Evolutionary conservation across 768 basidiomycete species (phyloP), one percentile per base, ranked within the genome.

Genomic region (Mrakia blollopis): DNA sequence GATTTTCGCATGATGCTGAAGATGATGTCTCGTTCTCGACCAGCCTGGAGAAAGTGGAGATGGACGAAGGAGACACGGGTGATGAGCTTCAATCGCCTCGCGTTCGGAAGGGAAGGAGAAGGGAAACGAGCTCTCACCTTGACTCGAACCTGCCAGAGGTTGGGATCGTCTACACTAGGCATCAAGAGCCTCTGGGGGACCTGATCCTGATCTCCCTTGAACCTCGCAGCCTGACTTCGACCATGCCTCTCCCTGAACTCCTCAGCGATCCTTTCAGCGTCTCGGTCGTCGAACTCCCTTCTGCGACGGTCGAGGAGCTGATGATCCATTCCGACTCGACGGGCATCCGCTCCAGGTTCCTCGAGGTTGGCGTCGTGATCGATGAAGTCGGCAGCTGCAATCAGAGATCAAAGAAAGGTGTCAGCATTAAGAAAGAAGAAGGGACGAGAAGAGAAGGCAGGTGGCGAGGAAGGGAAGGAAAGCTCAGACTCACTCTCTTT

Each of bases 91-190:
- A n/a, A 11, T 54, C 35, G 14, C 14, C n/a, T 41, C 37, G 9
- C 25, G 68, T 35, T 6, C 1, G 71, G 52, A 37, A 39, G 50
- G 54, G 52, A 54, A 30, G 52, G 16, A 57, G 14, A 21, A 21
- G 21, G n/a, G 54, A 37, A n/a, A n/a, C 8, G 52, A 32, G 54
- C 30, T n/a, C 86, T 71, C 81, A 92, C 94, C 88, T 93, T 93
- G 80, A 95, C 94, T 80, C 92, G 87, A 75, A 98, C 89, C 85
- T 94, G 94, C 94, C 95, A 99, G 77, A 99, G 85, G 82, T 89
- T 94, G 16, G 96, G 92, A 83, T 99, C 97, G 73, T 96, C 91
- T 0, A 97, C 93, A 4, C 92, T 93, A 28, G 97, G 97, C 94
- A 99, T 98, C 28, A 98, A 87, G 74, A 98, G 84, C 23, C 93